Conservation (phyloP, 805 yeast species). For the Hemisphaericaspora nanyangensis region DNA sequence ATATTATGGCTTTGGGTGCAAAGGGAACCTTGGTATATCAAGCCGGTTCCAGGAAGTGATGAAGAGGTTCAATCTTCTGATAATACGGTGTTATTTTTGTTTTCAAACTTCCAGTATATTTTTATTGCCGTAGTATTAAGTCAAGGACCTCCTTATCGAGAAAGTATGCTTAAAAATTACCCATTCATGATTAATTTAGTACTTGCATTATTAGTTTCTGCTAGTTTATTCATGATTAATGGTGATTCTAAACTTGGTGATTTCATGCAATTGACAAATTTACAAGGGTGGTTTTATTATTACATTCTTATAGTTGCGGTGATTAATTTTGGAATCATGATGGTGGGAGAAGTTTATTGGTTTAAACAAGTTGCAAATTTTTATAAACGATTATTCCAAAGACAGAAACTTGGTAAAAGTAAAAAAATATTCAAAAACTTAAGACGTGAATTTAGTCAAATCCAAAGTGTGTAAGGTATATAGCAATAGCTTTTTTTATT, state of each 20-base stretch:
- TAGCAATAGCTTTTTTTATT: not conserved
- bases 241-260: constrained; percentile 55
- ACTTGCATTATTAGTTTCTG: constrained; percentile 47
- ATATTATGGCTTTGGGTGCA: constrained; percentile 61
- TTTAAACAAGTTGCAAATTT: constrained; percentile 39
- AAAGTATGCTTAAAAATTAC: constrained; percentile 58
- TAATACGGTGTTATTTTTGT: constrained; percentile 79
- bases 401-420: constrained; percentile 20
- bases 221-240: constrained; percentile 50
- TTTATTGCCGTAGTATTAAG: constrained; percentile 79
- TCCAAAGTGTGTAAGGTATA: constrained; percentile 6
- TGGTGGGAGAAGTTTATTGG: constrained; percentile 42
- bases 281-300: constrained; percentile 48
- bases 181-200: constrained; percentile 69
- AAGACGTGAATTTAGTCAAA: constrained; percentile 10
- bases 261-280: constrained; percentile 71
- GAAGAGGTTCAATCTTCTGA: constrained; percentile 82
- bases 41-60: constrained; percentile 73
- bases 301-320: constrained; percentile 45
- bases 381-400: constrained; percentile 32
- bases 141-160: constrained; percentile 91
- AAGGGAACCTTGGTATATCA: constrained; percentile 66
- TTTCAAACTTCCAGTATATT: constrained; percentile 86
- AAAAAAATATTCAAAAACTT: constrained; percentile 41
- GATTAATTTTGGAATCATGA: constrained; percentile 47